These are phyloP conservation scores for Penicillium hesseltinei DNA, from an alignment of 2,329 filamentous ascomycete genomes.

Conservation along the genomic window DNA sequence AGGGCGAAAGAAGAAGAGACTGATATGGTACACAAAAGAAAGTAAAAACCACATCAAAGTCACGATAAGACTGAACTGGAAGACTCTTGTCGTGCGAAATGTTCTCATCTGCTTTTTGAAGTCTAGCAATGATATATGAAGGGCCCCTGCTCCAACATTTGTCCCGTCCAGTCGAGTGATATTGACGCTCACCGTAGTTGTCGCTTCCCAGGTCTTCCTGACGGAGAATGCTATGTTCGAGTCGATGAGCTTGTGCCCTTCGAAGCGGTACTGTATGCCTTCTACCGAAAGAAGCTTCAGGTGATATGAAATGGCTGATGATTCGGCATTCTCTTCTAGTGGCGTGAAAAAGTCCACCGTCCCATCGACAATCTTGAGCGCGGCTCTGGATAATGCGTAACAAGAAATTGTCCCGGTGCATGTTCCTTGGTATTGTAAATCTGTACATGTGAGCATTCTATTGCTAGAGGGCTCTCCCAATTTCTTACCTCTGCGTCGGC, in stretches of 20 bases:
- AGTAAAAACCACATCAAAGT: conserved; percentile 10
- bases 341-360: background rate
- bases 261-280: background rate
- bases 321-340: background rate
- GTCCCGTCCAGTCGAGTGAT: conserved; percentile 4
- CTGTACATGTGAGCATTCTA: background rate
- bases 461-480: background rate
- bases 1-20: conserved; percentile 14
- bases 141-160: background rate
- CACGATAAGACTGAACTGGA: background rate
- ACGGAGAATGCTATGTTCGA: conserved; percentile 7
- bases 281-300: conserved; percentile 1
- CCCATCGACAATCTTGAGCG: background rate
- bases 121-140: background rate
- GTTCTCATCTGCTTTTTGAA: conserved; percentile 13
- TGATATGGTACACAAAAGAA: conserved; percentile 9
- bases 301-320: conserved; percentile 1
- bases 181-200: conserved; percentile 14
- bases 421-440: background rate
- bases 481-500: background rate
- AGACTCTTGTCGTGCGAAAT: background rate
- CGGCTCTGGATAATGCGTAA: background rate
- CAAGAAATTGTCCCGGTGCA: conserved; percentile 1
- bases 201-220: conserved; percentile 17
- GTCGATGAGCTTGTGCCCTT: conserved; percentile 11